These are phyloP conservation scores for Cyclospora cayetanensis DNA, from an alignment of 169 alveolate species.

Conservation along the genomic window DNA sequence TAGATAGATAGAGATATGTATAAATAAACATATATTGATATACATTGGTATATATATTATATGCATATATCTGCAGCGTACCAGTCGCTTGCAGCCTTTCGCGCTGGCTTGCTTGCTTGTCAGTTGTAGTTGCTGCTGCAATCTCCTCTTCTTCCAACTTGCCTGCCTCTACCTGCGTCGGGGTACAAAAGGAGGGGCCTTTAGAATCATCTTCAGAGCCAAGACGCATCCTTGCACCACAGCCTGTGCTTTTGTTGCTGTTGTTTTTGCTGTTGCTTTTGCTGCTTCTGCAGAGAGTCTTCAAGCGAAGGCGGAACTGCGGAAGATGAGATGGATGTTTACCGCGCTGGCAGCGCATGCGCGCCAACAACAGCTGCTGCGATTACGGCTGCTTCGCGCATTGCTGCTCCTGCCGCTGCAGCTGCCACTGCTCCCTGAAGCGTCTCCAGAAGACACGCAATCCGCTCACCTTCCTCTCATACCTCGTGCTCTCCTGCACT, in stretches of 20 bases:
- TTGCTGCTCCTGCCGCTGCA: slow-evolving; percentile 29
- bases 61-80: too few species aligned
- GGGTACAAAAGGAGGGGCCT: too few species aligned
- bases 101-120: too few species aligned
- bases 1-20: too few species aligned
- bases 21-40: too few species aligned
- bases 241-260: neutral
- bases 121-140: too few species aligned
- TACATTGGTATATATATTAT: too few species aligned
- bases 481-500: neutral
- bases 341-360: neutral
- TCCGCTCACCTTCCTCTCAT: neutral
- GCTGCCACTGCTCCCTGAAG: slow-evolving; percentile 17
- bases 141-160: too few species aligned
- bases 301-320: neutral
- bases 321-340: neutral
- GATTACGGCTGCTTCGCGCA: slow-evolving; percentile 4
- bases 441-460: neutral
- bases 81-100: too few species aligned
- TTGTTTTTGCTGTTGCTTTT: neutral
- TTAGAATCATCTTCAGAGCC: too few species aligned
- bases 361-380: slow-evolving; percentile 20
- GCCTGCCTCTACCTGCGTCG: too few species aligned
- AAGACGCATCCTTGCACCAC: too few species aligned
- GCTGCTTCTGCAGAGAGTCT: slow-evolving; percentile 3